phyloP scores from a whole-genome alignment of 257 asterid genomes.

The Gentiana macrophylla region DNA sequence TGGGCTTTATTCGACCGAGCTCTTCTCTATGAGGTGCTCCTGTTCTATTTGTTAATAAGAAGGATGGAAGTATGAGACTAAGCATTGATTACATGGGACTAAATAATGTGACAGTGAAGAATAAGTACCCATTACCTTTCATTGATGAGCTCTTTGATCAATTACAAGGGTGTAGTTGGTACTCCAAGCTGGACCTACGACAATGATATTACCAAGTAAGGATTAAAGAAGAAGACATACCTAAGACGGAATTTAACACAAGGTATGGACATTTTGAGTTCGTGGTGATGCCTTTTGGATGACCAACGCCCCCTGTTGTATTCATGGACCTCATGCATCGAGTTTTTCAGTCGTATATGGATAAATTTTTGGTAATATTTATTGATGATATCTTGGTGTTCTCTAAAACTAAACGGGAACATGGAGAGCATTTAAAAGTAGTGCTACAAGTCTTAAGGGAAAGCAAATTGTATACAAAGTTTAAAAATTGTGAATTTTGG shows the following conservation, averaged over 20 bases:
- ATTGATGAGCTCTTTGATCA: background rate
- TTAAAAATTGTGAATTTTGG: background rate
- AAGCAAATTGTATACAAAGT: background rate
- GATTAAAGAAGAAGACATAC: no score
- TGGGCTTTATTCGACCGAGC: no score
- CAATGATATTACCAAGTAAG: background rate
- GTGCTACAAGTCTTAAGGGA: no score
- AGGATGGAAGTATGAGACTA: background rate
- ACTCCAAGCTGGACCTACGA: background rate
- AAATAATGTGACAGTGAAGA: background rate
- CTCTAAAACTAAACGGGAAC: no score
- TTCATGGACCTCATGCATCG: background rate
- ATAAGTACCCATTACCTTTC: background rate
- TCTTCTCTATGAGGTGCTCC: no score
- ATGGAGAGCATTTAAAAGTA: no score
- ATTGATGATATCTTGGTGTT: no score
- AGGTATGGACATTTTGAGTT: no score
- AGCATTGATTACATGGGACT: background rate
- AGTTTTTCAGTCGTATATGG: background rate
- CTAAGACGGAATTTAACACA: no score
- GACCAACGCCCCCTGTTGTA: background rate
- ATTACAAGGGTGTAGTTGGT: background rate
- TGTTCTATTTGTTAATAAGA: no score
- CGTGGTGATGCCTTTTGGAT: no score
- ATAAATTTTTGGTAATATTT: no score